Conservation (phyloP, 352 stramenopile genomes). For the Aphanomyces invadans region DNA sequence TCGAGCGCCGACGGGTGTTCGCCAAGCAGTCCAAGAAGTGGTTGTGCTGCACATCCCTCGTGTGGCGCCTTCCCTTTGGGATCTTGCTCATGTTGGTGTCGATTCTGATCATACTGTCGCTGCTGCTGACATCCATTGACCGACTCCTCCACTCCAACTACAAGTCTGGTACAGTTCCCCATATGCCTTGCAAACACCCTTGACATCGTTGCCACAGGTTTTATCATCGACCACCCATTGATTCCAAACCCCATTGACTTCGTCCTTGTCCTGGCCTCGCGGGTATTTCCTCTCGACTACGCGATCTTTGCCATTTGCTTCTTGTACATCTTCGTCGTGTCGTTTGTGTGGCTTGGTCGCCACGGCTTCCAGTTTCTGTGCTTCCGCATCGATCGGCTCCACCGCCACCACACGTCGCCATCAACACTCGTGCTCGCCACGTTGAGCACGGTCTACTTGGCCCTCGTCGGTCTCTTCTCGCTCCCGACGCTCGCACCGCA, state of each 20-base stretch:
- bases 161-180: not conserved
- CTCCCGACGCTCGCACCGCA: constrained; percentile 73
- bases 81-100: constrained; percentile 51
- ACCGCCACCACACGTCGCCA: constrained; percentile 58
- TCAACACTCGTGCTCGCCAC: constrained; percentile 72
- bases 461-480: constrained; percentile 73
- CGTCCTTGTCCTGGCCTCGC: constrained; percentile 62
- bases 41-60: constrained; percentile 17
- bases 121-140: constrained; percentile 71
- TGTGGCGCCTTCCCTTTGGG: constrained; percentile 65
- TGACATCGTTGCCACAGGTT: constrained; percentile 37
- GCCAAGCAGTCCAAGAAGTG: constrained; percentile 51
- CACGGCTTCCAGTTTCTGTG: constrained; percentile 71
- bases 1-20: constrained; percentile 57
- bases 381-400: constrained; percentile 62
- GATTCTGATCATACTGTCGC: constrained; percentile 58
- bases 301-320: constrained; percentile 70
- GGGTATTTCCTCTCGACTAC: constrained; percentile 76
- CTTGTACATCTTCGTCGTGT: constrained; percentile 69
- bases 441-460: constrained; percentile 73
- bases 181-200: not conserved
- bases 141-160: constrained; percentile 69
- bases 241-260: constrained; percentile 72
- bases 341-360: constrained; percentile 65
- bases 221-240: constrained; percentile 50